Percentiles rank a stretch among this genome's conserved stretches.
Conservation (phyloP, 805 yeast species). For the Vanderwaltozyma polyspora region DNA sequence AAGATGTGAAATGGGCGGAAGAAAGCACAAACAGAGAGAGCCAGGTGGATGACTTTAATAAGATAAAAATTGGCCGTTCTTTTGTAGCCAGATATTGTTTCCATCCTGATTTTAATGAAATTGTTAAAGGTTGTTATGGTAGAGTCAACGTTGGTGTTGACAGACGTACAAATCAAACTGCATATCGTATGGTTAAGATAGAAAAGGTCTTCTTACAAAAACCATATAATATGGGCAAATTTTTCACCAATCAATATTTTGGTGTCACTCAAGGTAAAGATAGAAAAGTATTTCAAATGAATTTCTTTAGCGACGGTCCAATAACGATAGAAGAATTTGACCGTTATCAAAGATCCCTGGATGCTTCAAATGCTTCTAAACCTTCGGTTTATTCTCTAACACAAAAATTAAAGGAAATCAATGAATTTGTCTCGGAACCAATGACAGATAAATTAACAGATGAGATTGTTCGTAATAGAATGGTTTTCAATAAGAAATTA, state of each 20-base stretch:
- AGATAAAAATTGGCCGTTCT: slow-evolving; percentile 65
- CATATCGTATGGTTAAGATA: slow-evolving; percentile 76
- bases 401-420: slow-evolving; percentile 51
- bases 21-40: slow-evolving; percentile 34
- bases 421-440: slow-evolving; percentile 50
- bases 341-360: slow-evolving; percentile 51
- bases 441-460: slow-evolving; percentile 67
- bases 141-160: slow-evolving; percentile 73
- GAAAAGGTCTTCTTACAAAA: slow-evolving; percentile 47
- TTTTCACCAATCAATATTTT: slow-evolving; percentile 46
- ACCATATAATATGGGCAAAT: slow-evolving; percentile 40
- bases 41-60: slow-evolving; percentile 54
- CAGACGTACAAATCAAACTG: slow-evolving; percentile 46
- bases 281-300: slow-evolving; percentile 65
- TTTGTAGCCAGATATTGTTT: slow-evolving; percentile 65
- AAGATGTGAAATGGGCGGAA: slow-evolving; percentile 40
- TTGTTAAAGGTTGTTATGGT: slow-evolving; percentile 65
- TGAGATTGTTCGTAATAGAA: slow-evolving; percentile 64
- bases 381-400: slow-evolving; percentile 58
- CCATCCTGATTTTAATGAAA: slow-evolving; percentile 68
- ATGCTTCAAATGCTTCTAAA: slow-evolving; percentile 35
- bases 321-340: slow-evolving; percentile 63
- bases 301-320: slow-evolving; percentile 67
- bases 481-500: slow-evolving; percentile 43
- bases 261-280: slow-evolving; percentile 75